A percentile compares a stretch with the other conserved stretches of the same genome.
These are phyloP conservation scores for Heimioporus retisporus DNA, from an alignment of 1,284 basidiomycete species.

Conservation along the genomic window DNA sequence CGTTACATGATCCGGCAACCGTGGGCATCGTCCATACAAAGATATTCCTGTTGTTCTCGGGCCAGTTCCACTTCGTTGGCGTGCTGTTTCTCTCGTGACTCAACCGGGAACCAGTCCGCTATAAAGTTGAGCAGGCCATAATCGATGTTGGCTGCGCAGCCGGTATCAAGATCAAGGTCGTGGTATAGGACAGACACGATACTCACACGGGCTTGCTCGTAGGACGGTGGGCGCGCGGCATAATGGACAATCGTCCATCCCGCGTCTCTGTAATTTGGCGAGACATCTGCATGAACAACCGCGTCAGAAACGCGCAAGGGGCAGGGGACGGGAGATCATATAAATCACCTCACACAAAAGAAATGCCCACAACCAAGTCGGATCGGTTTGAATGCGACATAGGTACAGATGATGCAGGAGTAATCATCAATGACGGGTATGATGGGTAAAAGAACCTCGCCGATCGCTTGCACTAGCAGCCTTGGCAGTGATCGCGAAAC, in stretches of 20 bases:
- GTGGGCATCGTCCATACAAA: slow-evolving; percentile 58
- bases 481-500: slow-evolving; percentile 68
- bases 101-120: slow-evolving; percentile 93
- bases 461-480: slow-evolving; percentile 87
- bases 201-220: slow-evolving; percentile 71
- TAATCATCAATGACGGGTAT: slow-evolving; percentile 89
- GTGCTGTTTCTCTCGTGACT: slow-evolving; percentile 81
- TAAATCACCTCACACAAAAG: slow-evolving; percentile 82
- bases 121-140: slow-evolving; percentile 88
- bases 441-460: slow-evolving; percentile 86
- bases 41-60: slow-evolving; percentile 75
- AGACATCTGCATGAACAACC: slow-evolving; percentile 65
- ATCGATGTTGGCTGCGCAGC: slow-evolving; percentile 77
- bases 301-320: neutral
- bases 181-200: neutral
- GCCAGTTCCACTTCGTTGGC: slow-evolving; percentile 85
- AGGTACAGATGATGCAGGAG: slow-evolving; percentile 81
- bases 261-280: slow-evolving; percentile 94
- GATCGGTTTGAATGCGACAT: slow-evolving; percentile 91
- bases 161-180: neutral
- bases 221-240: slow-evolving; percentile 86
- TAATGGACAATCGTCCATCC: slow-evolving; percentile 86
- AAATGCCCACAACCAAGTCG: slow-evolving; percentile 87
- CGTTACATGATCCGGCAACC: slow-evolving; percentile 48
- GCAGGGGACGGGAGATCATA: neutral